Percentiles rank a stretch among this genome's conserved stretches.
Conservation (phyloP, 352 stramenopile genomes). For the Phytophthora lateralis region DNA sequence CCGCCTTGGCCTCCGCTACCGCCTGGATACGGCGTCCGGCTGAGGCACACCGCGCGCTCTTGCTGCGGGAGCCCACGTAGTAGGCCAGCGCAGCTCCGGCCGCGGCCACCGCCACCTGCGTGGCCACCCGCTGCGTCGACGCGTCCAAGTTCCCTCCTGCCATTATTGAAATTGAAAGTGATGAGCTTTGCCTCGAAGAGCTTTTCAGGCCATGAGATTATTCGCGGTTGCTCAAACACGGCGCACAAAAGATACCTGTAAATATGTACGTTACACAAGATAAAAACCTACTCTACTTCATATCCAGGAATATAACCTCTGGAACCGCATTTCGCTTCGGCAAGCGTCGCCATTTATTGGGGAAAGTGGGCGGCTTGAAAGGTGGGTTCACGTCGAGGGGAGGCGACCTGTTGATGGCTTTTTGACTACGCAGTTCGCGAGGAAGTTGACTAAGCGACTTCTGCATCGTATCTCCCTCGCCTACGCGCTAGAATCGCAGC, state of each 20-base stretch:
- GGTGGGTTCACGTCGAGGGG: slow-evolving; percentile 27
- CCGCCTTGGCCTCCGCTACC: slow-evolving; percentile 28
- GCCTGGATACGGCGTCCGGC: slow-evolving; percentile 24
- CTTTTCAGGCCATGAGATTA: slow-evolving; percentile 4
- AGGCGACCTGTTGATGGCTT: background rate
- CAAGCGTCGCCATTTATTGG: slow-evolving; percentile 19
- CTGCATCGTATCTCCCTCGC: background rate
- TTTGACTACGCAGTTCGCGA: background rate
- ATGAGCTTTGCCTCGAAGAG: background rate
- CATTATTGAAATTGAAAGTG: slow-evolving; percentile 15
- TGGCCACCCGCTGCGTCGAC: slow-evolving; percentile 40
- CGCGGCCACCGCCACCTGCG: slow-evolving; percentile 62
- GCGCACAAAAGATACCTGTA: background rate
- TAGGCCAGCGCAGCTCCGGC: slow-evolving; percentile 64
- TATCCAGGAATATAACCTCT: background rate
- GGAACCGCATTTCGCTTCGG: slow-evolving; percentile 1
- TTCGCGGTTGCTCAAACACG: slow-evolving; percentile 28
- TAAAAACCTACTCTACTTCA: background rate
- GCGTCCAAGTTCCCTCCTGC: slow-evolving; percentile 24
- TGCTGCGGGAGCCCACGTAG: slow-evolving; percentile 63
- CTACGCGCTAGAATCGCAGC: slow-evolving; percentile 9
- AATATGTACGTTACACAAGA: background rate
- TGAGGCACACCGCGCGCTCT: slow-evolving; percentile 37
- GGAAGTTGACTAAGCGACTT: background rate
- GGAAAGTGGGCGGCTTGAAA: slow-evolving; percentile 10